phyloP scores from a whole-genome alignment of 768 basidiomycete species.

The Boletus speciosus region DNA sequence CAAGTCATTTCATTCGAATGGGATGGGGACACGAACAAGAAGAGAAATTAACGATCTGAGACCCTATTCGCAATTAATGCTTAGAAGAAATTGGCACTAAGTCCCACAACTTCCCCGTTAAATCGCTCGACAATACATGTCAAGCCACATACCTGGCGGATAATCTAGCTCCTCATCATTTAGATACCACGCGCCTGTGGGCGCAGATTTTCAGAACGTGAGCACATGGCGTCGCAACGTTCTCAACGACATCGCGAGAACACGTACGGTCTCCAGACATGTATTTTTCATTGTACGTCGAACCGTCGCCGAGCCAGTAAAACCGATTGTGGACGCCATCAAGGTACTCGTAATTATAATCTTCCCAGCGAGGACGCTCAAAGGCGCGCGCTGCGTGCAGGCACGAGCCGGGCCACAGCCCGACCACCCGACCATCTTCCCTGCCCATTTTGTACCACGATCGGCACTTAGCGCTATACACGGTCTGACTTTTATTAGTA shows the following conservation, averaged over 20 bases:
- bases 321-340: slow-evolving; percentile 46
- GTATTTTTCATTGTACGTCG: slow-evolving; percentile 43
- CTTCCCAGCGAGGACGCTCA: slow-evolving; percentile 61
- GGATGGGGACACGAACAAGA: background rate
- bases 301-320: slow-evolving; percentile 61
- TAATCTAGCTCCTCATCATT: slow-evolving; percentile 11
- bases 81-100: background rate
- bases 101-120: background rate
- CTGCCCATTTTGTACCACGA: slow-evolving; percentile 66
- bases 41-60: background rate
- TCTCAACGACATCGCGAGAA: slow-evolving; percentile 20
- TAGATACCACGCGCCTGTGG: slow-evolving; percentile 14
- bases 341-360: slow-evolving; percentile 50
- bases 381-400: slow-evolving; percentile 49
- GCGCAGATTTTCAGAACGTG: background rate
- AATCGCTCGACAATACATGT: background rate
- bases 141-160: slow-evolving; percentile 6
- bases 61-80: background rate
- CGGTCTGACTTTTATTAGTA: slow-evolving; percentile 40
- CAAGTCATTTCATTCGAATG: background rate
- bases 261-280: no score
- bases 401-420: slow-evolving; percentile 59
- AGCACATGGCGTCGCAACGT: background rate
- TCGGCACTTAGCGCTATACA: slow-evolving; percentile 53
- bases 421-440: slow-evolving; percentile 51